These are phyloP conservation scores for Dendrobium catenatum DNA, from an alignment of 106 monocot genomes.

Conservation along the genomic window DNA sequence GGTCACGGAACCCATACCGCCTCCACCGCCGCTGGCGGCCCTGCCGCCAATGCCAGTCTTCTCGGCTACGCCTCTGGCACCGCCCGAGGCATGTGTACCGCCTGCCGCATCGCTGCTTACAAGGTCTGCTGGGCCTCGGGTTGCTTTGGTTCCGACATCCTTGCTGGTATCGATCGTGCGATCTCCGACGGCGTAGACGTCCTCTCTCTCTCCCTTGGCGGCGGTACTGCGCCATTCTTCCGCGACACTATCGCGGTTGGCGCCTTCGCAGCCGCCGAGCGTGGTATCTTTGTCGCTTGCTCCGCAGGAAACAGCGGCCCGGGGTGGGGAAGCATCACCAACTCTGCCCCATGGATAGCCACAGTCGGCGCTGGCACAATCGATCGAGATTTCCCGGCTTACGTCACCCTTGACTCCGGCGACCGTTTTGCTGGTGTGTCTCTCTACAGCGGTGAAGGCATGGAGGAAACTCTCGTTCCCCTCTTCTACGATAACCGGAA, in stretches of 20 bases:
- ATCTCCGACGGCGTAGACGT: conserved; percentile 57
- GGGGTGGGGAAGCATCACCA: conserved; percentile 20
- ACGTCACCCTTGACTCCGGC: conserved; percentile 26
- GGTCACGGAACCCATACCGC: conserved; percentile 47
- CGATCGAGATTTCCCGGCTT: conserved; percentile 56
- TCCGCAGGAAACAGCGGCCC: conserved; percentile 64
- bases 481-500: conserved; percentile 12
- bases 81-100: conserved; percentile 30
- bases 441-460: conserved; percentile 35
- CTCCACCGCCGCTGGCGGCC: conserved; percentile 25
- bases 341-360: conserved; percentile 56
- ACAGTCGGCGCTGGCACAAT: conserved; percentile 63
- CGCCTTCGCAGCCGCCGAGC: conserved; percentile 36
- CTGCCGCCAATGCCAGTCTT: conserved; percentile 29
- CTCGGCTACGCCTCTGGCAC: conserved; percentile 31
- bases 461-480: not conserved
- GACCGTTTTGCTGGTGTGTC: conserved; percentile 32
- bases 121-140: conserved; percentile 62
- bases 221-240: conserved; percentile 35
- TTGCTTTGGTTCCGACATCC: conserved; percentile 64
- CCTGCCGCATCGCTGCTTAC: conserved; percentile 42
- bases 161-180: conserved; percentile 53
- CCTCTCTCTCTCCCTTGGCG: conserved; percentile 67
- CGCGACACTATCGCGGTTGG: conserved; percentile 51
- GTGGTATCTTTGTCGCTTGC: conserved; percentile 56